Evolutionary conservation across 352 stramenopile species (phyloP).

Genomic region (Globisporangium takayamanum): DNA sequence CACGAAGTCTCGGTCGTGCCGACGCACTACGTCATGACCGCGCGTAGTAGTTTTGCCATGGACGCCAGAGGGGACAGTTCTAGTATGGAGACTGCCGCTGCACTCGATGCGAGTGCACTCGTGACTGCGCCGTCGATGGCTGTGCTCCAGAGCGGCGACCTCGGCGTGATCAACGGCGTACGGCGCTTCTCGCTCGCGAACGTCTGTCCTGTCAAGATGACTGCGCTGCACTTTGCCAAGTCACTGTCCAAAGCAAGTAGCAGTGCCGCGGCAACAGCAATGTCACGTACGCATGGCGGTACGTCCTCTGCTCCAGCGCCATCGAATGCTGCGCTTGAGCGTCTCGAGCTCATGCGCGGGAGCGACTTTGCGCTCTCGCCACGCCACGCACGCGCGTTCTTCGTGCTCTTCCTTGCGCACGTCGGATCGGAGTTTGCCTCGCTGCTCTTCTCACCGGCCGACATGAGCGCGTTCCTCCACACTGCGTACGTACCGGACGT

Average conservation of each 20-base stretch:
- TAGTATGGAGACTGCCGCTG: not conserved
- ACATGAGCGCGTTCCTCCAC: conserved; percentile 55
- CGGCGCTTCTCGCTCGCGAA: conserved; percentile 28
- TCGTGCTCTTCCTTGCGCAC: conserved; percentile 37
- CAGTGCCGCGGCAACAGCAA: not conserved
- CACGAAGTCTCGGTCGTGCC: conserved; percentile 51
- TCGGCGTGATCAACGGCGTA: conserved; percentile 43
- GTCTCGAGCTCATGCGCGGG: conserved; percentile 23
- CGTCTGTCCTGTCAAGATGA: conserved; percentile 9
- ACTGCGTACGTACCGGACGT: conserved; percentile 27
- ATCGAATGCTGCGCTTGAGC: conserved; percentile 21
- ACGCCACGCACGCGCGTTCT: conserved; percentile 30
- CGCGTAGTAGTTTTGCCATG: too few relatives aligned
- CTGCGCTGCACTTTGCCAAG: not conserved
- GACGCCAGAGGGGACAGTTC: too few relatives aligned
- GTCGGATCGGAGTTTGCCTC: conserved; percentile 42
- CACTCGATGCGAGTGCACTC: not conserved
- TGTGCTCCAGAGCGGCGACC: conserved; percentile 13
- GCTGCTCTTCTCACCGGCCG: conserved; percentile 52
- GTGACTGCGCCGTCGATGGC: not conserved
- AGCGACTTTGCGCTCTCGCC: conserved; percentile 38
- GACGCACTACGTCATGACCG: not conserved
- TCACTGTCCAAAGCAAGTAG: not conserved
- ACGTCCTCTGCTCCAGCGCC: not conserved
- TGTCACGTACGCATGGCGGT: not conserved